Evolutionary conservation across 805 yeast genomes (phyloP), one percentile per base, ranked within the genome.

Genomic region (Teunomyces gatunensis): DNA sequence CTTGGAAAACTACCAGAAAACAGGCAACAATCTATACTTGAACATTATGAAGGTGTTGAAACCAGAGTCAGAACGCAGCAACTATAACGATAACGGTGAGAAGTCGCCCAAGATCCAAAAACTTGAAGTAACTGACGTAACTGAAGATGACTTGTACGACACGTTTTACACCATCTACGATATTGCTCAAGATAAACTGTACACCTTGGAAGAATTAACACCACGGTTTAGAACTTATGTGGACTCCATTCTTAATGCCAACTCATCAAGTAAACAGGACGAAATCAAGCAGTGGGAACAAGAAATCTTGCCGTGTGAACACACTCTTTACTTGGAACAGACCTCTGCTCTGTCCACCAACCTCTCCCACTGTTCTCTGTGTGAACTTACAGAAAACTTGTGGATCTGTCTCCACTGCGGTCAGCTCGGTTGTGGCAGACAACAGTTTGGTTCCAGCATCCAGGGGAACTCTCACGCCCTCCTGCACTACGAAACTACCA

Each of bases 321-420:
- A 94, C 61, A 80, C 91, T 0, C 65, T 75, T 30, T 73, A 71
- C n/a, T 70, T 88, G 28, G 59, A 65, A 30, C 85, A 82, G 51
- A 23, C 42, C 32, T 47, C 44, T 39, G 32, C 44, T 5, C 44
- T 33, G 7, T 47, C n/a, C 21, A 58, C 41, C 3, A 72, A 78
- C 29, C 52, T 77, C 3, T 50, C 71, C 0, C 59, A 77, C 42
- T 87, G 95, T 63, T 52, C 56, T 2, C 63, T 63, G 9, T 87
- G 96, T 68, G 87, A 78, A 1, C 71, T 94, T 53, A 65, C 68
- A 27, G 87, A 84, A 54, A 94, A 94, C 61, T 67, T 94, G 41
- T 94, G 99, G 99, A 73, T 94, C 13, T 94, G 99, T 70, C 68
- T 94, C 40, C 79, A 79, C 42, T 94, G 99, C 75, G 99, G 99